phyloP scores from a whole-genome alignment of 768 basidiomycete genomes.

The Glaciozyma antarctica region DNA sequence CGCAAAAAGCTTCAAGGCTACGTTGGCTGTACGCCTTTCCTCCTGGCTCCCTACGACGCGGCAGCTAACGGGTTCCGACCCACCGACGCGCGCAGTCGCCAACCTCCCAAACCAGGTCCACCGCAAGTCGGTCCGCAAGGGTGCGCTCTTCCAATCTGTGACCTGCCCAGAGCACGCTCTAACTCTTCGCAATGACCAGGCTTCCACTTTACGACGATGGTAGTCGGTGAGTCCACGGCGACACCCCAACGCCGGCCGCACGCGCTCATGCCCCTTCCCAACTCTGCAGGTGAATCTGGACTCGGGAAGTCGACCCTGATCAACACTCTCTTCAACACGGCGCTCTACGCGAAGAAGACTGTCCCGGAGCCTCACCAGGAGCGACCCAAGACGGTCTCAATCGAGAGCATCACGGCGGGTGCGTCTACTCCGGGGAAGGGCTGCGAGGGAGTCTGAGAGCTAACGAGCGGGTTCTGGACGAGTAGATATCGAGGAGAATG shows the following conservation, averaged over 20 bases:
- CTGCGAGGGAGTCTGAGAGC: no score
- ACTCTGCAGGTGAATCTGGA: constrained; percentile 75
- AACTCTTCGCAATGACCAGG: constrained; percentile 39
- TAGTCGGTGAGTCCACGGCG: constrained; percentile 66
- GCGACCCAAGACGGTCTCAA: constrained; percentile 82
- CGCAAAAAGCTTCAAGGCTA: constrained; percentile 84
- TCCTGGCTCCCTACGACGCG: neutral
- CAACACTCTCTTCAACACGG: constrained; percentile 97
- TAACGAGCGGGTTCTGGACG: neutral
- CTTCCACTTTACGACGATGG: constrained; percentile 98
- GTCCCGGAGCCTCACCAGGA: constrained; percentile 76
- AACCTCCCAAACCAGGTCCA: constrained; percentile 99
- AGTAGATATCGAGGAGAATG: constrained; percentile 96
- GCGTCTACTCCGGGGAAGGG: constrained; percentile 35
- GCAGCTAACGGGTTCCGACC: no score
- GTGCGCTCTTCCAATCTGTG: constrained; percentile 5
- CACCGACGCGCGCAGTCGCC: constrained; percentile 48
- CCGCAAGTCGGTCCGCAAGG: constrained; percentile 93
- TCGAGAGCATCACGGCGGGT: constrained; percentile 98
- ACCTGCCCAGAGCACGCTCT: constrained; percentile 11
- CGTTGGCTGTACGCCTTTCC: constrained; percentile 52
- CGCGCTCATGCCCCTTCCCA: neutral
- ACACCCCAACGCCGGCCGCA: neutral
- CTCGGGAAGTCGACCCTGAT: constrained; percentile 97
- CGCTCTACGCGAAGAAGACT: constrained; percentile 82